Conservation (phyloP, 2,329 filamentous ascomycete species). For the Fusarium veterinarium region DNA sequence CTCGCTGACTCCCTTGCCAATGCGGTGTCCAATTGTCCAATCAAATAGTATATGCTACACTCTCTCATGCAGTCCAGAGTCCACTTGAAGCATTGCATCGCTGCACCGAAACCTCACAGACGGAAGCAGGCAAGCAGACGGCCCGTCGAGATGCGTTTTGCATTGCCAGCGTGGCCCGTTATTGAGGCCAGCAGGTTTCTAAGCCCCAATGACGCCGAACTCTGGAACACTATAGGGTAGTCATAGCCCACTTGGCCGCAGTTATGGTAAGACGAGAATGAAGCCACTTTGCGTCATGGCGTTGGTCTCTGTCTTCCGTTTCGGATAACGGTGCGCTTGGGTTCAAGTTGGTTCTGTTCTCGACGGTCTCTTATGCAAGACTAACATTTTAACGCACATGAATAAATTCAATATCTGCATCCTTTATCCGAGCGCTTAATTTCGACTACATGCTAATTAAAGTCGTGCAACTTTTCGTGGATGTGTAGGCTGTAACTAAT, state of each 20-base stretch:
- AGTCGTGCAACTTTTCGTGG: constrained; percentile 12
- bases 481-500: constrained; percentile 3
- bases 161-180: constrained; percentile 42
- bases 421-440: constrained; percentile 20
- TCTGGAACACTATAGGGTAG: constrained; percentile 41
- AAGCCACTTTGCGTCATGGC: constrained; percentile 40
- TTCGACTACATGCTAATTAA: background rate
- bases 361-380: constrained; percentile 25
- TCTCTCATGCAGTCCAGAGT: constrained; percentile 7
- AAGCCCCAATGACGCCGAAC: constrained; percentile 13
- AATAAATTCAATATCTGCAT: constrained; percentile 21
- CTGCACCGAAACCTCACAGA: constrained; percentile 5
- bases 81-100: constrained; percentile 39
- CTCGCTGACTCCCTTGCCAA: constrained; percentile 27
- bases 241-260: constrained; percentile 36
- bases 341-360: constrained; percentile 22
- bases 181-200: constrained; percentile 38
- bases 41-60: constrained; percentile 19
- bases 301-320: constrained; percentile 22
- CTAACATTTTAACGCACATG: constrained; percentile 9
- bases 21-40: constrained; percentile 35
- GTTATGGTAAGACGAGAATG: constrained; percentile 29
- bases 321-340: constrained; percentile 38
- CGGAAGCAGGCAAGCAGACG: constrained; percentile 18
- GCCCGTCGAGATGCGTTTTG: constrained; percentile 33